Evolutionary conservation across 805 yeast genomes (phyloP).

Genomic region (Schwanniomyces pseudopolymorphus): DNA sequence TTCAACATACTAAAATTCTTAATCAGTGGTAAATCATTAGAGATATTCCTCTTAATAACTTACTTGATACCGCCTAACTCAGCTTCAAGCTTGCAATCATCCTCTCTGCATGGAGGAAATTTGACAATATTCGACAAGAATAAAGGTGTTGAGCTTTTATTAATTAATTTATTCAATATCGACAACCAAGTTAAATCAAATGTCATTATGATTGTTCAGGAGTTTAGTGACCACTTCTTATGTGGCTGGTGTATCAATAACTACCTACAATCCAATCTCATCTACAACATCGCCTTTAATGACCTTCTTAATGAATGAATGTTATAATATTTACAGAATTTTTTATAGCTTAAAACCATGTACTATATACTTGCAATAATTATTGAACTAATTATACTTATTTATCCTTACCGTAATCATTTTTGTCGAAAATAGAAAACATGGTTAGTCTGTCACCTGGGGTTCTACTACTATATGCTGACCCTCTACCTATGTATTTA

Average conservation of each 20-base stretch:
- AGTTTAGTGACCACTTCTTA: slow-evolving; percentile 41
- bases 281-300: slow-evolving; percentile 40
- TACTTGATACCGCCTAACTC: slow-evolving; percentile 43
- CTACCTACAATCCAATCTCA: slow-evolving; percentile 34
- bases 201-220: slow-evolving; percentile 42
- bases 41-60: slow-evolving; percentile 37
- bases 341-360: background rate
- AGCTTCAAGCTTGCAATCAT: slow-evolving; percentile 36
- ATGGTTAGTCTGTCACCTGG: slow-evolving; percentile 52
- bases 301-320: slow-evolving; percentile 22
- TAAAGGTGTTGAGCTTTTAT: slow-evolving; percentile 42
- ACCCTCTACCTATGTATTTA: slow-evolving; percentile 68
- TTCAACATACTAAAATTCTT: slow-evolving; percentile 41
- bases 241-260: slow-evolving; percentile 46
- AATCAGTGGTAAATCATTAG: slow-evolving; percentile 41
- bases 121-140: slow-evolving; percentile 44
- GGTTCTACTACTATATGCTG: slow-evolving; percentile 55
- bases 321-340: background rate
- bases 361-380: background rate
- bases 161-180: slow-evolving; percentile 40
- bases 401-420: slow-evolving; percentile 4
- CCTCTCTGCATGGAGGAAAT: slow-evolving; percentile 38
- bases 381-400: background rate
- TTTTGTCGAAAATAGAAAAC: slow-evolving; percentile 22
- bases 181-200: slow-evolving; percentile 41